Conservation (phyloP, 192 early-diverging fungal genomes). For the Mortierella alpina region DNA sequence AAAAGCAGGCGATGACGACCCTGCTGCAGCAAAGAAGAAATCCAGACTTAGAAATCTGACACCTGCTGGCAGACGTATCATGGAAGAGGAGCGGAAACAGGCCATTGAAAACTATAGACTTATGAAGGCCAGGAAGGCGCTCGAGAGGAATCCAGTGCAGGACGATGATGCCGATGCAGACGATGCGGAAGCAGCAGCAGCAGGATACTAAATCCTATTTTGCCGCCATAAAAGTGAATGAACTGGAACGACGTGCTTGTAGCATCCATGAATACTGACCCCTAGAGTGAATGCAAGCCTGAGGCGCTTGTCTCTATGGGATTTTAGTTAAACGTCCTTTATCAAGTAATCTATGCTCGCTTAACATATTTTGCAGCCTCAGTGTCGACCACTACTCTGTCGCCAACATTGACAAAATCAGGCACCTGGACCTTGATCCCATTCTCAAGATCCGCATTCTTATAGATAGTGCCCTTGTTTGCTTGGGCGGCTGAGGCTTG, state of each 20-base stretch:
- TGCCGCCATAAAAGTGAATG: too few relatives aligned
- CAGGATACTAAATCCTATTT: constrained; percentile 14
- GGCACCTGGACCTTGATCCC: constrained; percentile 79
- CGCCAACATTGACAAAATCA: constrained; percentile 84
- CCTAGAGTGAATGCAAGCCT: too few relatives aligned
- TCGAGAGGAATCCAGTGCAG: constrained; percentile 8
- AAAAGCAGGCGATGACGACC: constrained; percentile 52
- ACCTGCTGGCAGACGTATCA: constrained; percentile 53
- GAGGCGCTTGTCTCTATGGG: too few relatives aligned
- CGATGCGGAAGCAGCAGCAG: constrained; percentile 43
- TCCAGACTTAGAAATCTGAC: constrained; percentile 57
- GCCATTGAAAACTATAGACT: constrained; percentile 62
- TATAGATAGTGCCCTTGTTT: constrained; percentile 76
- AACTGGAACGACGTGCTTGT: too few relatives aligned
- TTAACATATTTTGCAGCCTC: constrained; percentile 70
- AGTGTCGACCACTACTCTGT: constrained; percentile 79
- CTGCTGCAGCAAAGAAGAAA: constrained; percentile 54
- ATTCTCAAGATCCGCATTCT: constrained; percentile 72
- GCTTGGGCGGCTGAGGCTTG: constrained; percentile 62
- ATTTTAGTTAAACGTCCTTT: too few relatives aligned
- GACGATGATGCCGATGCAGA: constrained; percentile 46
- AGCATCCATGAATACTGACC: too few relatives aligned
- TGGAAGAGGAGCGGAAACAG: constrained; percentile 64
- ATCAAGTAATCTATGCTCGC: constrained; percentile 53
- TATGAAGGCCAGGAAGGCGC: constrained; percentile 60